These are phyloP conservation scores for Carex scoparia DNA, from an alignment of 176 grass and related monocot genomes.

Conservation along the genomic window DNA sequence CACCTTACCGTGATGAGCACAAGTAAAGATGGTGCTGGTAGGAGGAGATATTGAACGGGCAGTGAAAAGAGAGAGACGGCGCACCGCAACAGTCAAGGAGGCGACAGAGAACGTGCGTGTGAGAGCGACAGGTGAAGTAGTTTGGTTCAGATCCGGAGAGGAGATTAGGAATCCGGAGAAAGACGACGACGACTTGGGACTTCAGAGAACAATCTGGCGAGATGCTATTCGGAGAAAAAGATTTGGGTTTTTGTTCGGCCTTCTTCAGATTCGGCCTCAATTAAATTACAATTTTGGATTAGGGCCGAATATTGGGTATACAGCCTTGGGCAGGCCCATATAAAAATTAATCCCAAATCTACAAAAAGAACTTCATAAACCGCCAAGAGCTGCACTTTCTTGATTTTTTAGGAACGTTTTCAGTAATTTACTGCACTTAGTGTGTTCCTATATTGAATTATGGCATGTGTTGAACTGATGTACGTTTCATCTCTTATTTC, in stretches of 20 bases:
- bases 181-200: no score
- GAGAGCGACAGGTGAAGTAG: neutral
- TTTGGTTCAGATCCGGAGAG: neutral
- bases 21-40: neutral
- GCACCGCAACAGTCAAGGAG: neutral
- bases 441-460: no score
- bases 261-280: neutral
- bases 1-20: neutral
- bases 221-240: neutral
- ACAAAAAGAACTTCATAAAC: no score
- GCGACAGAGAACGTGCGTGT: neutral
- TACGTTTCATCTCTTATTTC: no score
- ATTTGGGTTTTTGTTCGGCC: neutral
- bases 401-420: no score
- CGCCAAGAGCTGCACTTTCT: no score
- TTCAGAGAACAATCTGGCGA: neutral
- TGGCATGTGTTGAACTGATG: no score
- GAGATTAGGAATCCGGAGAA: neutral
- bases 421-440: no score
- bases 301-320: neutral
- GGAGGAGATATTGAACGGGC: neutral
- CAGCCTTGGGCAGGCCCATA: no score
- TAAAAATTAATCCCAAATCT: no score
- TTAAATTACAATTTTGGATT: neutral
- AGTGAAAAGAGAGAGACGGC: neutral